Base-by-base conservation (phyloP, 768 basidiomycete species). In the Mycena galopus region DNA sequence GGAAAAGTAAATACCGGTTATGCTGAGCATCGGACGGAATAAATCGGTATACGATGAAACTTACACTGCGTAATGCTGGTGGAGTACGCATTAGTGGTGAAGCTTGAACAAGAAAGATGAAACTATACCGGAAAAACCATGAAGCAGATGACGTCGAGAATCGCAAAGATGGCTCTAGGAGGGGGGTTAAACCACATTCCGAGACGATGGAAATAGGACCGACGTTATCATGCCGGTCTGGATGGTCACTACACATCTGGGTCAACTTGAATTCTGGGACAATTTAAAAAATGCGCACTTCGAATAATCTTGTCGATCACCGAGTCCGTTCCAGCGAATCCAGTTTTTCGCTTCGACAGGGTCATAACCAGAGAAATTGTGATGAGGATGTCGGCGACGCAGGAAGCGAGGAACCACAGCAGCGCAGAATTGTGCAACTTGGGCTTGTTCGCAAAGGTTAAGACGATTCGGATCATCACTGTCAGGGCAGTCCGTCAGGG, bases 41-140 rank as follows among this genome's bases (percentile, higher is more conserved):
- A 62, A 61, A 16, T 56, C 29, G 30, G 6, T 6, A 16, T 21
- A 30, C 21, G 11, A n/a, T 33, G n/a, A 11, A 12, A 79, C 86
- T 78, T 74, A 87, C 86, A 87, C 73, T 23, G 86, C 85, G 9
- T 86, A 85, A 62, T 81, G 84, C 86, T 87, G 47, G n/a, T n/a
- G 33, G 53, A 6, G 30, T 21, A 12, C 56, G 14, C 8, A 62
- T 72, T 16, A 55, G 58, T 33, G 17, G 55, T 44, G 14, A 27
- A 42, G 1, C 23, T 5, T 4, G 44, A 17, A 50, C 51, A 62
- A 3, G 32, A 51, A 19, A 61, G 16, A 29, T 33, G 25, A 30
- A 27, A 32, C 32, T 68, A n/a, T 50, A 67, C 73, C 4, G 75
- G 75, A 42, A 73, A 59, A 10, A 58, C 60, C 69, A 70, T 73